Conservation (phyloP, 108 stramenopile genomes). For the Craspedostauros australis region DNA sequence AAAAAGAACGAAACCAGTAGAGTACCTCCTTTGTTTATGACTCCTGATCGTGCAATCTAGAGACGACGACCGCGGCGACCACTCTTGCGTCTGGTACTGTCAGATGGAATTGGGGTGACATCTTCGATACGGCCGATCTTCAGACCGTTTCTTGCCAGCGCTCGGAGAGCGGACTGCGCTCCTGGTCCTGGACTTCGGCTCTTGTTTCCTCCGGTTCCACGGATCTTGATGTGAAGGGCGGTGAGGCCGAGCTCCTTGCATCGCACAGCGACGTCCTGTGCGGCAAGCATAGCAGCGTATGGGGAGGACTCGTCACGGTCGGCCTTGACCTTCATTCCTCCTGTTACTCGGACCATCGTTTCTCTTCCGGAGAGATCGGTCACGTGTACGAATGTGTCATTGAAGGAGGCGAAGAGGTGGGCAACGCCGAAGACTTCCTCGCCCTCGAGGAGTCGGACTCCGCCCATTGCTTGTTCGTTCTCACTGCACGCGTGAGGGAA, state of each 20-base stretch:
- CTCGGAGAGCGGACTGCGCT: constrained; percentile 96
- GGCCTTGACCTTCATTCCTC: constrained; percentile 99
- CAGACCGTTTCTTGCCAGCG: constrained; percentile 95
- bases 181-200: constrained; percentile 96
- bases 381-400: constrained; percentile 99
- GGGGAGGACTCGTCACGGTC: constrained; percentile 99
- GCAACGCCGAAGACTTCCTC: constrained; percentile 99
- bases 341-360: constrained; percentile 99
- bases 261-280: constrained; percentile 95
- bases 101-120: constrained; percentile 99
- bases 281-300: constrained; percentile 99
- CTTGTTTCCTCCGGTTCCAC: constrained; percentile 98
- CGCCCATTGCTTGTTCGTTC: constrained; percentile 33
- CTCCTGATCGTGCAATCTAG: too few relatives aligned
- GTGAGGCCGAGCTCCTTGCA: constrained; percentile 98
- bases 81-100: constrained; percentile 96
- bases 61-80: constrained; percentile 99
- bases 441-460: constrained; percentile 68
- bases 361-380: constrained; percentile 99
- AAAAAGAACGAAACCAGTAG: background rate
- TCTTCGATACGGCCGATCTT: constrained; percentile 99
- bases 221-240: constrained; percentile 99
- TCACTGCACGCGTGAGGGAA: too few relatives aligned
- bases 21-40: too few relatives aligned
- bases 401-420: constrained; percentile 99